phyloP scores from a whole-genome alignment of 2,329 filamentous ascomycete species.

The Hypoxylon sp. region DNA sequence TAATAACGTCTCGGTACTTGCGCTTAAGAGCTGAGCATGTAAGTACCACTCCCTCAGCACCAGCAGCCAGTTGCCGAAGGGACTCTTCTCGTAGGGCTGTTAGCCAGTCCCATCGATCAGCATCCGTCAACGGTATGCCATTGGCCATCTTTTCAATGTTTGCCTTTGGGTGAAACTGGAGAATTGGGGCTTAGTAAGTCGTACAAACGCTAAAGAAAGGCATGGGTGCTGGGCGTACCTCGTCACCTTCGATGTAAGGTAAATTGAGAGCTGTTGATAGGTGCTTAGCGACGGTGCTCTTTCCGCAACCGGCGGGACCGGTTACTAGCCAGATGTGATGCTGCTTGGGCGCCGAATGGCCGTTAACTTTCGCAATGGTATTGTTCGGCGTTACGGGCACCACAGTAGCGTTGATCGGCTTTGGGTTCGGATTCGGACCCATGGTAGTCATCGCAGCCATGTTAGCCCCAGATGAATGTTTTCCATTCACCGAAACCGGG shows the following conservation, averaged over 20 bases:
- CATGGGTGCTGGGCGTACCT: slow-evolving; percentile 67
- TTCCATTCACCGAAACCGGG: slow-evolving; percentile 62
- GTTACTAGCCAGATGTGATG: slow-evolving; percentile 87
- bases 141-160: slow-evolving; percentile 94
- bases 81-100: slow-evolving; percentile 80
- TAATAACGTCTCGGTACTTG: slow-evolving; percentile 95
- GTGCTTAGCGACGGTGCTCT: slow-evolving; percentile 80
- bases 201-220: slow-evolving; percentile 11
- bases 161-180: slow-evolving; percentile 78
- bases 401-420: slow-evolving; percentile 53
- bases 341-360: slow-evolving; percentile 54
- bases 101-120: slow-evolving; percentile 98
- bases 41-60: slow-evolving; percentile 84
- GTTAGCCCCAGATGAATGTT: slow-evolving; percentile 53
- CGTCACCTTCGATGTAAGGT: slow-evolving; percentile 83
- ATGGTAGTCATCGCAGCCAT: slow-evolving; percentile 52
- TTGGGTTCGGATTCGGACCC: slow-evolving; percentile 52
- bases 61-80: slow-evolving; percentile 67
- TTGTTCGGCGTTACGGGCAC: slow-evolving; percentile 53
- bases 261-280: slow-evolving; percentile 74
- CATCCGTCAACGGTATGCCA: slow-evolving; percentile 88
- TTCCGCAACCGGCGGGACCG: slow-evolving; percentile 84
- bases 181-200: slow-evolving; percentile 24
- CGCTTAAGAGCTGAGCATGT: slow-evolving; percentile 97
- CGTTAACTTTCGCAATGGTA: slow-evolving; percentile 49